Base-by-base conservation (phyloP, 352 stramenopile genomes). In the Globisporangium yorkense region DNA sequence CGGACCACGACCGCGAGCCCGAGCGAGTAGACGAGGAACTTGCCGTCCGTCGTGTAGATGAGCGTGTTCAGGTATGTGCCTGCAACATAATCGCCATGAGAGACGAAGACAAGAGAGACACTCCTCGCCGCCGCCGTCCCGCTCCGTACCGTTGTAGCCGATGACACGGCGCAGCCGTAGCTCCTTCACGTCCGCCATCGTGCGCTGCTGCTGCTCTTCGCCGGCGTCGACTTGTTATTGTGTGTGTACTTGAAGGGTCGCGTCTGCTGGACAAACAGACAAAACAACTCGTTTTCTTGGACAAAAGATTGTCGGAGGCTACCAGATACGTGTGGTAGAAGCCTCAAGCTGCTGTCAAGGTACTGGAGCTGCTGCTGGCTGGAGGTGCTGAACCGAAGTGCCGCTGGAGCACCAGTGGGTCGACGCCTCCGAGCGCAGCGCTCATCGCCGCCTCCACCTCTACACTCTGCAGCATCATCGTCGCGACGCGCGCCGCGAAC, bases 1-100 rank as follows among this genome's bases (percentile, higher is more conserved):
- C 85, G 88, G 33, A 96, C 73, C 40, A 96, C 80, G 56, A 96
- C 84, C 9, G 86, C 82, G 29, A 90, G 72, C 0, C 87, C 88
- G 9, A 97, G 80, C 47, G 87, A 92, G 62, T 96, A 97, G 60
- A 96, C 71, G 54, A 96, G 69, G 61, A 77, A 87, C 47, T 86
- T 80, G 39, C 87, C 87, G 54, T 91, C 80, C 12, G 68, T 89
- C 44, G 83, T 88, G 71, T 89, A 90, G 45, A 93, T 71, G 13
- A 93, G 66, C 60, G 80, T 93, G 64, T 91, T 78, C 57, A 71
- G 67, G 51, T 57, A 89, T 21, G 74, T 71, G 45, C 76, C 78
- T 88, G 37, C 29, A 7, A 29, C 5, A 45, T 29, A 7, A 49
- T 18, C 31, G 15, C 10, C 3, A n/a, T 7, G 31, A 45, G 18